Conservation (phyloP, 257 asterid genomes). For the Penstemon newberryi region DNA sequence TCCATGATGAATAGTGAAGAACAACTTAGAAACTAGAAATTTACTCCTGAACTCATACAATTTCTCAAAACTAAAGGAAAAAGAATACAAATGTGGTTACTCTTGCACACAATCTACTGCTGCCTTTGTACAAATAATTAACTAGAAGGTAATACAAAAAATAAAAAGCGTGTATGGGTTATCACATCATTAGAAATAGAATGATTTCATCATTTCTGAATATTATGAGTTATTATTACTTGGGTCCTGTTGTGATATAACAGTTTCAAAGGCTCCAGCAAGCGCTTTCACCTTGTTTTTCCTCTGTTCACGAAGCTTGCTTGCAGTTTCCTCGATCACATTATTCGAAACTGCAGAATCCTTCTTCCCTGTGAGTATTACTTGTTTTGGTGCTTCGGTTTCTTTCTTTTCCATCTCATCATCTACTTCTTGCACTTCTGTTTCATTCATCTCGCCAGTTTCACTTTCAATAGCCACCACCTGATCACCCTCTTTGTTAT, state of each 20-base stretch:
- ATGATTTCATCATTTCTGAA: not conserved
- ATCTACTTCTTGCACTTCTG: conserved; percentile 26
- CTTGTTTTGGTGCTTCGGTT: conserved; percentile 25
- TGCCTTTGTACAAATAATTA: no score
- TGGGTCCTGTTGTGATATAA: conserved; percentile 55
- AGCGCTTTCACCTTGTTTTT: conserved; percentile 59
- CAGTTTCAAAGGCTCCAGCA: conserved; percentile 63
- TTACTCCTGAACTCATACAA: no score
- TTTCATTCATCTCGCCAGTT: conserved; percentile 31
- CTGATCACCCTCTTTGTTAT: conserved; percentile 19
- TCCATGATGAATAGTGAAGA: no score
- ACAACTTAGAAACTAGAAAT: no score
- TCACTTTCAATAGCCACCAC: conserved; percentile 13
- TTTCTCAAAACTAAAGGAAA: no score
- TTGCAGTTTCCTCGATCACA: conserved; percentile 56
- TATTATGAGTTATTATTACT: conserved; percentile 25
- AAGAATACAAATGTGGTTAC: no score
- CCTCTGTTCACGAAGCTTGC: conserved; percentile 51
- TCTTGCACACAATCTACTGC: no score
- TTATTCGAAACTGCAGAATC: conserved; percentile 43
- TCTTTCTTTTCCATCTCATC: conserved; percentile 12
- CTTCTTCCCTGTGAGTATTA: conserved; percentile 37
- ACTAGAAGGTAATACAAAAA: no score
- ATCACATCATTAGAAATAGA: not conserved
- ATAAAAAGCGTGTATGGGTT: no score